phyloP scores from a whole-genome alignment of 2,329 filamentous ascomycete genomes.

The Cercospora berteroae region DNA sequence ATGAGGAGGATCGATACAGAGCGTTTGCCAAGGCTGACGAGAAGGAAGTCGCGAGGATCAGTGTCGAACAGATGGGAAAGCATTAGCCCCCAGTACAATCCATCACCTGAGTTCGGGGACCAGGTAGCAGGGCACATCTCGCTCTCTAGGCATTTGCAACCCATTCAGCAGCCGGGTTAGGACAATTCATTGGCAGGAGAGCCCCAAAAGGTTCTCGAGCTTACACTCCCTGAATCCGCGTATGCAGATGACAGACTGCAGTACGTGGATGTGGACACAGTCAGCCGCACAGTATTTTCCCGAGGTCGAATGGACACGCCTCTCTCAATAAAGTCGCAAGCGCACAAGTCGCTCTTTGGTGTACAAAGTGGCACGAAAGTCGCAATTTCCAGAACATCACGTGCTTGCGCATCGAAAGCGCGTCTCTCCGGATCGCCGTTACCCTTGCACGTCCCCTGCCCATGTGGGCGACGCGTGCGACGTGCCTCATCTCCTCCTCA shows the following conservation, averaged over 20 bases:
- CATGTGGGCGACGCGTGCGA: neutral
- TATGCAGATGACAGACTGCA: neutral
- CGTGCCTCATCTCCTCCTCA: neutral
- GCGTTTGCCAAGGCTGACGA: constrained; percentile 23
- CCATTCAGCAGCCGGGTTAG: neutral
- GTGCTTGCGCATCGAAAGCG: neutral
- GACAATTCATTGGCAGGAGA: neutral
- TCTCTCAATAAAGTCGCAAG: neutral
- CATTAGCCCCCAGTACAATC: neutral
- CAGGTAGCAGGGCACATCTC: neutral
- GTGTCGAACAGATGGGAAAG: constrained; percentile 3
- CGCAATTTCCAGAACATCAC: neutral
- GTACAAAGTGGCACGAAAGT: neutral
- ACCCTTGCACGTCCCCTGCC: neutral
- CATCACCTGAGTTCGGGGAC: neutral
- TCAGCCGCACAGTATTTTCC: neutral
- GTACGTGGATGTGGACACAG: neutral
- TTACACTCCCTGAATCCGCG: neutral
- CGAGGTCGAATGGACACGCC: neutral
- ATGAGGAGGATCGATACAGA: constrained; percentile 26
- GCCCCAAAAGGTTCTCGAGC: neutral
- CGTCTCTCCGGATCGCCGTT: neutral
- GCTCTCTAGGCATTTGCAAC: neutral
- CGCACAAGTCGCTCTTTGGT: neutral
- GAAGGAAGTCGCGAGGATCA: constrained; percentile 15